A percentile compares a stretch with the other conserved stretches of the same genome.
phyloP scores from a whole-genome alignment of 768 basidiomycete genomes.

The Russula olivacea region DNA sequence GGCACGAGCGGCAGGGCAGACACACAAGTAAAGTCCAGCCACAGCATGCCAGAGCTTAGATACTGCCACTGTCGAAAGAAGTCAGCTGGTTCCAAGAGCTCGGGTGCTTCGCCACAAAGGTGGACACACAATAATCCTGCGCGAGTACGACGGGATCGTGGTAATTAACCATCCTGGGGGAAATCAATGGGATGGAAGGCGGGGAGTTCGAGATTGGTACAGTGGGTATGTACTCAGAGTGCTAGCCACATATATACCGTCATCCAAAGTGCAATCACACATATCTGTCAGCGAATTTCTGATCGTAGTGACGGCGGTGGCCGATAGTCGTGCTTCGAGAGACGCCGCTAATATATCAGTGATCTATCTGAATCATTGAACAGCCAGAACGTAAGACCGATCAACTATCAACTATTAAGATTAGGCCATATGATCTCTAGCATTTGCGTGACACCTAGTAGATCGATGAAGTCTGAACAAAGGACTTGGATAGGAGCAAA shows the following conservation, averaged over 20 bases:
- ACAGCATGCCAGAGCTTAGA: not conserved
- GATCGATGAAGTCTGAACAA: not conserved
- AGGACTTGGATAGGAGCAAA: not conserved
- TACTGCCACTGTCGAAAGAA: not conserved
- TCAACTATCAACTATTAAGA: not conserved
- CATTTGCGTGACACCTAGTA: not conserved
- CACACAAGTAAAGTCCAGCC: slow-evolving; percentile 4
- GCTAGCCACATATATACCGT: not conserved
- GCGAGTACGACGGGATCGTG: not conserved
- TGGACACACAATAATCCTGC: not conserved
- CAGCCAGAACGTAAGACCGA: not conserved
- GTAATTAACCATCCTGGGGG: not conserved
- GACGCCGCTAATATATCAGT: not conserved
- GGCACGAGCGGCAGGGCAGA: not conserved
- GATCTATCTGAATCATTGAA: not conserved
- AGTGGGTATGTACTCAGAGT: not conserved
- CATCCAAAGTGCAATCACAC: no score
- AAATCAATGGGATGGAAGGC: not conserved
- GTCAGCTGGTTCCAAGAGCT: not conserved
- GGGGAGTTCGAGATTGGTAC: not conserved
- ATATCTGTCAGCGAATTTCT: no score
- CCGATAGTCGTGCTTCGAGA: no score
- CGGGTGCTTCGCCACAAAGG: not conserved
- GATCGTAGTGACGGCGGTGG: no score
- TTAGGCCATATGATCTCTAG: not conserved